Evolutionary conservation across 345 rosid genomes (phyloP), one percentile per base, ranked within the genome.

Genomic region (Erodium maritimum): DNA sequence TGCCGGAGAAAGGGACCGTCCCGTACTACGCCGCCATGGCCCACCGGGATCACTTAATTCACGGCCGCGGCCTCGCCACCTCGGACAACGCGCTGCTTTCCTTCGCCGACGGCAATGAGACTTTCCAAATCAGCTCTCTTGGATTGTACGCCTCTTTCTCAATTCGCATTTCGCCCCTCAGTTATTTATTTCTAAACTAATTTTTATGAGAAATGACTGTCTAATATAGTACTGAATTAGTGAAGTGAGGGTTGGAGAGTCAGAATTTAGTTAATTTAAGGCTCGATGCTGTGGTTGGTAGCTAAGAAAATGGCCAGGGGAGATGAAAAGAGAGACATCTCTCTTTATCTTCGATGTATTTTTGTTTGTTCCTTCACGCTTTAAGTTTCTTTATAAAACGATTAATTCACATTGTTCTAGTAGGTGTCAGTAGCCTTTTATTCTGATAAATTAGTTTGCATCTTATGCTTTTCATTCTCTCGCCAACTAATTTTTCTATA

Each of bases 101-200:
- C 60, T 93, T 89, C 82, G 42, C 70, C 22, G 48, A 52, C 37
- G 97, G 97, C 48, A 89, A 93, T 67, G 81, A 81, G 33, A 93
- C 97, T 71, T 2, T 58, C 59, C 82, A 72, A 16, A 42, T 79
- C 33, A 46, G 60, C 64, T 1, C 59, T 51, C 55, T 93, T 25
- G 99, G 97, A 85, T 89, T 63, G 99, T 93, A 80, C 53, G 91
- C 52, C 19, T 12, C 23, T 19, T 54, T 37, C 46, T 37, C 13
- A 37, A 37, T 37, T 37, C 46, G 10, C 13, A 37, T 3, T 37
- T 37, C 46, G 10, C 46, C 17, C 57, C 51, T 64, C 17, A 23
- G 9, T 25, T 25, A 2, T 25, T 25, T 25, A 25, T 25, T 25
- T 25, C 7, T 25, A 25, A 7, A 25, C 19, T 25, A 18, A 23